These are phyloP conservation scores for Heliosperma pusillum DNA, from an alignment of 148 eudicot species.

Conservation along the genomic window DNA sequence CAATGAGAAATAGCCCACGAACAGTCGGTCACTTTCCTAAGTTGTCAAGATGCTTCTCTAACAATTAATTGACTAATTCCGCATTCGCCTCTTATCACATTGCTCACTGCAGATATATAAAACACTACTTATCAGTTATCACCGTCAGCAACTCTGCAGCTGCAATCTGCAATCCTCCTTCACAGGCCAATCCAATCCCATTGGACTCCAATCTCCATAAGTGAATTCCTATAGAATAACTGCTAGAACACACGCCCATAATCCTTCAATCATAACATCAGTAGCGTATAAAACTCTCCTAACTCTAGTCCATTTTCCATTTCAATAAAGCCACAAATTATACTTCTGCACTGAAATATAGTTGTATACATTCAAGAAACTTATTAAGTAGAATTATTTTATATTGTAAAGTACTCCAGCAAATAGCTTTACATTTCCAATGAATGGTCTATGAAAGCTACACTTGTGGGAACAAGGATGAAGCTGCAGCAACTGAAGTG, in stretches of 20 bases:
- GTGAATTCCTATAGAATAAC: background rate
- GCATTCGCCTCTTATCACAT: background rate
- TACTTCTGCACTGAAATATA: background rate
- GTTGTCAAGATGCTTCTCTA: background rate
- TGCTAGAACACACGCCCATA: background rate
- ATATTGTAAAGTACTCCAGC: background rate
- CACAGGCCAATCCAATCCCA: too few species aligned
- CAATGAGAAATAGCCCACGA: background rate
- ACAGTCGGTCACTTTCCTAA: background rate
- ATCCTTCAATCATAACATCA: background rate
- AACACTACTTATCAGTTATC: background rate
- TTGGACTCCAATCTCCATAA: background rate
- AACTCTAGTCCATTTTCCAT: background rate
- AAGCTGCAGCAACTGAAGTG: background rate
- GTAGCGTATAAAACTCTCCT: background rate
- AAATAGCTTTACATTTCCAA: background rate
- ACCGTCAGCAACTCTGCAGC: background rate
- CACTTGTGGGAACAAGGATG: background rate
- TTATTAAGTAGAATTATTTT: too few species aligned
- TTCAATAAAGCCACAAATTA: background rate
- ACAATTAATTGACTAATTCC: background rate
- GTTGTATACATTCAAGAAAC: too few species aligned
- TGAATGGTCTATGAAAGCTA: background rate
- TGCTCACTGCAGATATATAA: background rate
- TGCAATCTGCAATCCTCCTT: background rate